phyloP scores from a whole-genome alignment of 2,329 filamentous ascomycete genomes.

The Bipolaris cookei region DNA sequence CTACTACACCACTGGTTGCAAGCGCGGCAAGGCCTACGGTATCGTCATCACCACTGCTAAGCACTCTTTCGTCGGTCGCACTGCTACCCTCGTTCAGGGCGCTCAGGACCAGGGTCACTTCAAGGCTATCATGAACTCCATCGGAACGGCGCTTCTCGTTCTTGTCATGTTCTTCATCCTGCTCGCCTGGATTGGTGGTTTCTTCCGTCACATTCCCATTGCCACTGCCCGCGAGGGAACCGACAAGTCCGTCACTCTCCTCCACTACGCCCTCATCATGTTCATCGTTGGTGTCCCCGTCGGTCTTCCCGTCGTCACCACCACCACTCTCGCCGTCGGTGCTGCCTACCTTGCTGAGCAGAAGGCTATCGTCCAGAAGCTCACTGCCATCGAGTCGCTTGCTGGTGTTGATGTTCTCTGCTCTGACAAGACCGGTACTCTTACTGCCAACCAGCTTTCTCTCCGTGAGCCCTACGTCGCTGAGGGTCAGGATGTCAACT shows the following conservation, averaged over 20 bases:
- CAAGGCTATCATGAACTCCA: slow-evolving; percentile 83
- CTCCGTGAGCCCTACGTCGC: slow-evolving; percentile 79
- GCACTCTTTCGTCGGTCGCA: slow-evolving; percentile 78
- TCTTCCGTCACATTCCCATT: slow-evolving; percentile 73
- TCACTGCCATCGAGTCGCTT: slow-evolving; percentile 75
- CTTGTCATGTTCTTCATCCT: slow-evolving; percentile 81
- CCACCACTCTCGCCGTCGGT: slow-evolving; percentile 77
- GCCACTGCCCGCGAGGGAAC: slow-evolving; percentile 61
- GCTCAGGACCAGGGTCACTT: slow-evolving; percentile 71
- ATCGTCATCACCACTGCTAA: slow-evolving; percentile 71
- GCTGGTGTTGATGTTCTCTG: slow-evolving; percentile 75
- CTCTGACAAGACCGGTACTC: slow-evolving; percentile 82
- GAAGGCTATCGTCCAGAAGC: slow-evolving; percentile 80
- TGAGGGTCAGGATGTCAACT: slow-evolving; percentile 79
- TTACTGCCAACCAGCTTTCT: slow-evolving; percentile 76
- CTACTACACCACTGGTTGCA: slow-evolving; percentile 83
- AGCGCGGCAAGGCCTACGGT: slow-evolving; percentile 77
- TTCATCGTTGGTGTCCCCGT: slow-evolving; percentile 81
- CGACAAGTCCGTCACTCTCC: slow-evolving; percentile 66
- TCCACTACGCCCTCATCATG: slow-evolving; percentile 53
- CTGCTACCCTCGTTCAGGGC: slow-evolving; percentile 74
- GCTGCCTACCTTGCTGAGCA: slow-evolving; percentile 78
- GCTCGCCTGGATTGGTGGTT: slow-evolving; percentile 76
- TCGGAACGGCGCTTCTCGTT: slow-evolving; percentile 75
- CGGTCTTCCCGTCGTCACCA: slow-evolving; percentile 78